Evolutionary conservation across 805 yeast species (phyloP), one percentile per base, ranked within the genome.

Genomic region (Lachancea dasiensis): DNA sequence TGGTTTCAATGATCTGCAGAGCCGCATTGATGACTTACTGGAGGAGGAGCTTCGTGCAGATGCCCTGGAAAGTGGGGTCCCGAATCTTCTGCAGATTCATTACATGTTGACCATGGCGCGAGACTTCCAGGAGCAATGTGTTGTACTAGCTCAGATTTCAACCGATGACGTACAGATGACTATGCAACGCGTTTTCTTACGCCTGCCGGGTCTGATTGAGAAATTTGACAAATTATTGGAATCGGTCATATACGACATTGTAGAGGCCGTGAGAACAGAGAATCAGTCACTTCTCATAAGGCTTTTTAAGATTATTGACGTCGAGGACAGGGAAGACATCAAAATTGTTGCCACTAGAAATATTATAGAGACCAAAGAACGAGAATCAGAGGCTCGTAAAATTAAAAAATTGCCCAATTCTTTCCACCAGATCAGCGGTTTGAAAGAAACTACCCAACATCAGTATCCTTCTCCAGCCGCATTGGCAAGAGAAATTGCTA

Each of bases 281-380:
- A 86, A 89, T 54, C 60, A 63, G 22, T 76, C 81, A 22, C 65
- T 87, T 46, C 77, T 85, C 1, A 78, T 79, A 25, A 76, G 89
- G 37, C 57, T 83, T 32, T 78, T 86, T 28, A 83, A 86, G 47
- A 74, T 92, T 13, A 68, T 92, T 29, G 94, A 87, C 46, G 70
- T 66, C 46, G 98, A 92, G 59, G 85, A 82, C 47, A 67, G 72
- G 20, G 86, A 85, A 52, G 98, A 92, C 52, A 58, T 78, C 43
- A 77, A 79, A 36, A 69, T 67, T 16, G 55, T 52, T 6, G 60
- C 65, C 1, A 52, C 65, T 3, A 51, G 63, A 39, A 52, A 54
- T 37, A 49, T 61, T 46, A 39, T 50, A 39, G 56, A 50, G 31
- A 58, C 59, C 41, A 53, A 55, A 30, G 61, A 58, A 35, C 38